These are phyloP conservation scores for Alternaria triticina DNA, from an alignment of 2,329 filamentous ascomycete species.

Conservation along the genomic window DNA sequence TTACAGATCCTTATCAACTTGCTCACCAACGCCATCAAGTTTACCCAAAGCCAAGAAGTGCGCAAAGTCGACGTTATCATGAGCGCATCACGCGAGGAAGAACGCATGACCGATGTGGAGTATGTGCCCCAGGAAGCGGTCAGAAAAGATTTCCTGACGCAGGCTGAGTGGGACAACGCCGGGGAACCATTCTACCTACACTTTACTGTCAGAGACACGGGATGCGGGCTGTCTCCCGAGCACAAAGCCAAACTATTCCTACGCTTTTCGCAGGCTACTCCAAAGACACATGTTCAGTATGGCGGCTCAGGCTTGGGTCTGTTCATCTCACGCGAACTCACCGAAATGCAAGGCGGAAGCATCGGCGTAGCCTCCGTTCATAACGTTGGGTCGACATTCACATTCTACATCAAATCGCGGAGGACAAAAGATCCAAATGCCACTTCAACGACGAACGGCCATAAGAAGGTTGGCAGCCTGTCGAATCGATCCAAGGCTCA, in stretches of 20 bases:
- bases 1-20: constrained; percentile 40
- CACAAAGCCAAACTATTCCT: constrained; percentile 24
- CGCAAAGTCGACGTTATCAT: constrained; percentile 9
- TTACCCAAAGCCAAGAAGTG: constrained; percentile 22
- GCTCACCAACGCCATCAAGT: constrained; percentile 43
- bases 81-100: constrained; percentile 8
- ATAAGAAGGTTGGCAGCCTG: not conserved
- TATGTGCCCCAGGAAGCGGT: constrained; percentile 10
- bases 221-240: constrained; percentile 13
- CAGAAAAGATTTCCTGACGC: not conserved
- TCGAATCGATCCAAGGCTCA: not conserved
- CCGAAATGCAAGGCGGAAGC: constrained; percentile 34
- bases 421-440: not conserved
- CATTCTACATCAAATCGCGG: constrained; percentile 31
- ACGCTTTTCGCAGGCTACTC: constrained; percentile 33
- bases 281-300: constrained; percentile 33
- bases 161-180: constrained; percentile 2
- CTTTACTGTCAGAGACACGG: constrained; percentile 13
- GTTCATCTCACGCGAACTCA: constrained; percentile 35
- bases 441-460: not conserved
- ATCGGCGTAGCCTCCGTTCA: constrained; percentile 30
- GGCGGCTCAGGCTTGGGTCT: constrained; percentile 30
- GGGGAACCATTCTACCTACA: constrained; percentile 15
- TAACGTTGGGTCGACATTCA: constrained; percentile 31
- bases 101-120: constrained; percentile 1